Base-by-base conservation (phyloP, 768 basidiomycete genomes). In the Boletus reticuloceps region DNA sequence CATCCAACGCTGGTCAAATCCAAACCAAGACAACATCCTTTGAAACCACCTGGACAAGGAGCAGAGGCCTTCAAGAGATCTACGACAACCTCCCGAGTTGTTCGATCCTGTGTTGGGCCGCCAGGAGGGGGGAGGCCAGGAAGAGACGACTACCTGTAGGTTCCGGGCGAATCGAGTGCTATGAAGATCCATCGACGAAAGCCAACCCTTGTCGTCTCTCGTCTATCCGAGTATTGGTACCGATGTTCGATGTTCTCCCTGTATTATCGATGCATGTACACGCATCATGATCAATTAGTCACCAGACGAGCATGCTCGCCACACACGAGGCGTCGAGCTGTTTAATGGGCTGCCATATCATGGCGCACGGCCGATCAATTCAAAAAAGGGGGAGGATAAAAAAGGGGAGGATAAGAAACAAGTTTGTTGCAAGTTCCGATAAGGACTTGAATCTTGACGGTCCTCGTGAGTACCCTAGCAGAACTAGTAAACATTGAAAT, bases 191-290 rank as follows among this genome's bases (percentile, higher is more conserved):
- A 17, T 50, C 20, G n/a, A 39, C 37, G 27, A 31, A 46, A 7
- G 31, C 19, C 25, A 48, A 25, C 20, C 27, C 19, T 44, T 37
- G 37, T 41, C 46, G 10, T n/a, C n/a, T 25, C 47, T n/a, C 4
- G 20, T 32, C 31, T 27, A 34, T 4, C 19, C 32, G 10, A 16
- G 34, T 20, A 46, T 22, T 38, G 47, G 19, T 12, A 19, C 41
- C 59, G 49, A 27, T 29, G 22, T 13, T 10, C n/a, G 38, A 47
- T 44, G 50, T 55, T 39, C 19, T 39, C 19, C 17, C 29, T 19
- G 29, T 29, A 61, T 34, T 38, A 52, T 62, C 46, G 50, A 38
- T 52, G 41, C 27, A 44, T 36, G 44, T 41, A 47, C 16, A 46
- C 7, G 19, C 57, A 17, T 13, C 34, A 13, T 36, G 34, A 12